A percentile compares a stretch with the other conserved stretches of the same genome.
These are phyloP conservation scores for Erigeron canadensis DNA, from an alignment of 129 eudicot genomes.

Conservation along the genomic window DNA sequence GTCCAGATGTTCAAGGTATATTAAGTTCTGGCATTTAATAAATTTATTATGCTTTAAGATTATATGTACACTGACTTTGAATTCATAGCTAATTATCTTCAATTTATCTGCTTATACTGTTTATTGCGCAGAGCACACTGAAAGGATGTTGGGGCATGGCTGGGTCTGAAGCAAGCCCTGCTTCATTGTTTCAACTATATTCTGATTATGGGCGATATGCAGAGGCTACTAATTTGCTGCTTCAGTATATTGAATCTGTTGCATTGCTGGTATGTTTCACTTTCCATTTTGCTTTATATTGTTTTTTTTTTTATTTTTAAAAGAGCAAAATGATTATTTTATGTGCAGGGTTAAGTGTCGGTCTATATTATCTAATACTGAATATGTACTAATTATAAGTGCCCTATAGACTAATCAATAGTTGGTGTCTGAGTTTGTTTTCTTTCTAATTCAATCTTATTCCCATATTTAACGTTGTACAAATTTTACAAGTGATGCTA, in stretches of 20 bases:
- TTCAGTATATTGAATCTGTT: constrained; percentile 54
- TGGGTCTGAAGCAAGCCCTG: constrained; percentile 80
- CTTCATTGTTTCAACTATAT: constrained; percentile 74
- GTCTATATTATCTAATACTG: not conserved
- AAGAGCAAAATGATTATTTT: not conserved
- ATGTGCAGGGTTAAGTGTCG: not conserved
- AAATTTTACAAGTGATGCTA: no score
- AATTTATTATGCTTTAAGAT: not conserved
- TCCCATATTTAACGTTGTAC: no score
- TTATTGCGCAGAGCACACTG: constrained; percentile 51
- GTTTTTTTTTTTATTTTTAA: not conserved
- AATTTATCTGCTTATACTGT: not conserved
- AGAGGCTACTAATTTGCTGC: constrained; percentile 52
- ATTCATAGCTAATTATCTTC: not conserved
- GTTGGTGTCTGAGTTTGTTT: not conserved
- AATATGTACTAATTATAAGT: not conserved
- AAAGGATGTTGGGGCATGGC: constrained; percentile 72
- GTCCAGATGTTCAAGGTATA: constrained; percentile 89
- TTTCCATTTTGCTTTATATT: not conserved
- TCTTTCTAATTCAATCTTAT: no score
- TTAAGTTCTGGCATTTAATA: not conserved
- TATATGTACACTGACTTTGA: no score
- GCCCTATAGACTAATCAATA: not conserved
- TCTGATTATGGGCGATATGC: constrained; percentile 76
- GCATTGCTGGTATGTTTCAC: constrained; percentile 58